Conservation (phyloP, 2,329 filamentous ascomycete species). For the Xylariales sp. region DNA sequence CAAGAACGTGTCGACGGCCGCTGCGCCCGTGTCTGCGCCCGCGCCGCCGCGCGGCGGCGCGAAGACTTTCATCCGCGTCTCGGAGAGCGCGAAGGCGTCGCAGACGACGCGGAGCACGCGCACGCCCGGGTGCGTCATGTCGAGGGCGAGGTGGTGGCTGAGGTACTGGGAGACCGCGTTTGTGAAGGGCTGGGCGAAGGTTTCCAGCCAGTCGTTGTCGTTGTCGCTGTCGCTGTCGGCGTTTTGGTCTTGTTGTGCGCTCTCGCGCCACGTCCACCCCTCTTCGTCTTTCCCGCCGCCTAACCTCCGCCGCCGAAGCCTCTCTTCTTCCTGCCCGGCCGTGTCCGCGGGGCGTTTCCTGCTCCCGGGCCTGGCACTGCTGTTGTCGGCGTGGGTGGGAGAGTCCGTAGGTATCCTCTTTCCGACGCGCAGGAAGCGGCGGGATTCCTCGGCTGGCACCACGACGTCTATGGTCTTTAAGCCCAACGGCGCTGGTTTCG, state of each 20-base stretch:
- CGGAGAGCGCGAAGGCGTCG: conserved; percentile 66
- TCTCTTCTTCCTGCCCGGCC: conserved; percentile 35
- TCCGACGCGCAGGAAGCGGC: conserved; percentile 59
- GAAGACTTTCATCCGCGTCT: conserved; percentile 63
- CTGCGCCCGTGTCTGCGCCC: background rate
- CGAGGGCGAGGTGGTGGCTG: conserved; percentile 63
- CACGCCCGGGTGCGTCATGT: conserved; percentile 67
- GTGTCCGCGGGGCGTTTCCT: conserved; percentile 43
- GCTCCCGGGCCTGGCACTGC: conserved; percentile 7
- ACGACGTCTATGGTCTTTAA: conserved; percentile 63
- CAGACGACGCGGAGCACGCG: conserved; percentile 65
- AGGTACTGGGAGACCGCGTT: conserved; percentile 63
- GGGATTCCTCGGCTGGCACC: conserved; percentile 61
- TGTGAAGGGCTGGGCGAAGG: conserved; percentile 58
- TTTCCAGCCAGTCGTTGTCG: conserved; percentile 2
- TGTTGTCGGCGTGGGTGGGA: background rate
- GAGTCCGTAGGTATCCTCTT: background rate
- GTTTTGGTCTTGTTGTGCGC: background rate
- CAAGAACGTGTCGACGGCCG: conserved; percentile 27
- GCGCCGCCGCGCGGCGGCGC: conserved; percentile 21
- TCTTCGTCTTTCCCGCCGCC: conserved; percentile 62
- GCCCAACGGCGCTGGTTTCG: conserved; percentile 42
- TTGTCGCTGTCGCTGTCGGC: conserved; percentile 1
- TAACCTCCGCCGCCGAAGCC: conserved; percentile 55
- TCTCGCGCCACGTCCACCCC: conserved; percentile 63